Evolutionary conservation across 345 rosid genomes (phyloP), one percentile per base, ranked within the genome.

Genomic region (Lepidium aucheri): DNA sequence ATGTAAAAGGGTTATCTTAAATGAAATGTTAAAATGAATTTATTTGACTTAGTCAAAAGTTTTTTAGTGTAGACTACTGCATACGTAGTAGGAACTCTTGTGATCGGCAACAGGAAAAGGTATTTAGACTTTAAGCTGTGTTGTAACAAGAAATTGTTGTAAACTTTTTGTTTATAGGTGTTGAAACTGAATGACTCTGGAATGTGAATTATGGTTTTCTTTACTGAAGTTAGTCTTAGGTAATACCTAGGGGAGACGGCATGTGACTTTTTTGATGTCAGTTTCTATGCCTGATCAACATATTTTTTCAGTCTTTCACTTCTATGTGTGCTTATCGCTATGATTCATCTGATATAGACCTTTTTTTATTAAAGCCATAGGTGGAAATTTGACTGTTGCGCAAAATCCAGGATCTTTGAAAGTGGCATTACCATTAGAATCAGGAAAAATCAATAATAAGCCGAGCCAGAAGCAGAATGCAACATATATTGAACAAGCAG

Each of bases 321-420:
- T 57, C 22, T 64, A 6, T 28, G 49, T 51, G 53, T 57, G 54
- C 24, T 65, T 18, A 40, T 64, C 15, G 28, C 43, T 66, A 22
- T 42, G 42, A 15, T 43, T 67, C 42, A 22, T 70, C 53, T 79
- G 66, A 78, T 72, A 17, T 71, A 49, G 20, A 44, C 43, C 7
- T 72, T 45, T 47, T 14, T 60, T 56, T 77, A n/a, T 60, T 60
- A 66, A 82, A 90, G 97, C 90, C 69, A 49, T 80, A 68, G 87
- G 85, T 54, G 91, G 87, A 71, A 80, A 75, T 68, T 74, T 75
- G 40, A 75, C 85, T 70, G 69, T 81, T 52, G 63, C 76, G 32
- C 76, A 76, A 68, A 78, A 60, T 43, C 61, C 39, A 51, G 82
- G 70, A 28, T 67, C 90, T 69, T 68, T 83, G 57, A 77, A 85